These are phyloP conservation scores for Kappamyces sp. DNA, from an alignment of 192 early-diverging fungal genomes.

Conservation along the genomic window DNA sequence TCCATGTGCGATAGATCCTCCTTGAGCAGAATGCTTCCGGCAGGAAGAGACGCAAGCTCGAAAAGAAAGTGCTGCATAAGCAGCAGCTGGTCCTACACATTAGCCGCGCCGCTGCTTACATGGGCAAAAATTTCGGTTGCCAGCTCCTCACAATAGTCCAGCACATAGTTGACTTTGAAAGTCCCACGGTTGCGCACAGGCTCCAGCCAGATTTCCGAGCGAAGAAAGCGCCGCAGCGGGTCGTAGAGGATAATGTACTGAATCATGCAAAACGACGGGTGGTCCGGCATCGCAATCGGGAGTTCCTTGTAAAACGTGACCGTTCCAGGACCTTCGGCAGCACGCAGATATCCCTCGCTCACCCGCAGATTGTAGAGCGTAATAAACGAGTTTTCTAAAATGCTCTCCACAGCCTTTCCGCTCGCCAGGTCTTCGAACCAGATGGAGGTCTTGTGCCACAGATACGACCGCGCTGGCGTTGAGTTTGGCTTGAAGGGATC, in stretches of 20 bases:
- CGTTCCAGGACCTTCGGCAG: conserved; percentile 28
- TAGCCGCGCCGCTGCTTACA: no score
- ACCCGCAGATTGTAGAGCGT: conserved; percentile 35
- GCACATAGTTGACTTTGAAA: no score
- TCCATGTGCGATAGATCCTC: no score
- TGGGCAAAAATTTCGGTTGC: no score
- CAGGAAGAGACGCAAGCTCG: no score
- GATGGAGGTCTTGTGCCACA: conserved; percentile 39
- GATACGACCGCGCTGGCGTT: conserved; percentile 24
- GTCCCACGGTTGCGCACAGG: conserved; percentile 14
- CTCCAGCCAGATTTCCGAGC: conserved; percentile 45
- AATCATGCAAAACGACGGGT: conserved; percentile 22
- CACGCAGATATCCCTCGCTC: conserved; percentile 38
- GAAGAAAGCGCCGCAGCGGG: conserved; percentile 18
- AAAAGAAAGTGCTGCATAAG: no score
- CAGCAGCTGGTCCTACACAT: no score
- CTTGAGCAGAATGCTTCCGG: no score
- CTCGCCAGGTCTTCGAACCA: conserved; percentile 39
- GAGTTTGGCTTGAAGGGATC: conserved; percentile 3
- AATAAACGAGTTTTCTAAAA: conserved; percentile 32
- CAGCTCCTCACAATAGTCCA: no score
- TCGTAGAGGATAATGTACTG: conserved; percentile 43
- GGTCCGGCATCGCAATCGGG: conserved; percentile 2
- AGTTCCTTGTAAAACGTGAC: conserved; percentile 43
- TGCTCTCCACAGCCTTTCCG: not conserved